Evolutionary conservation across 2,329 filamentous ascomycete genomes (phyloP), one percentile per base, ranked within the genome.

Genomic region (Cordyceps javanica): DNA sequence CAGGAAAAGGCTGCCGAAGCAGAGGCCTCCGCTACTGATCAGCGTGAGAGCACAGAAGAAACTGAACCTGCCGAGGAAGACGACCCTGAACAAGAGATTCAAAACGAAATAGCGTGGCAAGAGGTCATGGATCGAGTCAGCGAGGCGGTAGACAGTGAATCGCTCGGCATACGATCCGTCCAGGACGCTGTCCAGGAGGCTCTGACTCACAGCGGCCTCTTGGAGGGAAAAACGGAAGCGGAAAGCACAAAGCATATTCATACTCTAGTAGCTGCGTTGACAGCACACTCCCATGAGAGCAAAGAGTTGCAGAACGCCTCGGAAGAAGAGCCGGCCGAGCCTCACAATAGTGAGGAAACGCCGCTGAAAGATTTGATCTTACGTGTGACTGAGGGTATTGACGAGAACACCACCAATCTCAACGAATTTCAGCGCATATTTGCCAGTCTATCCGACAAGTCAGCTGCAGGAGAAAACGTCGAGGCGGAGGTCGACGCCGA

Each of bases 101-200:
- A 71, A 19, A 74, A 67, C 36, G 69, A 75, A 19, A 68, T 67
- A 16, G 73, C 76, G 14, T 85, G 82, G 82, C 74, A 78, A 48
- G 77, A 82, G 52, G 76, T 83, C 67, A 80, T 78, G 63, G 68
- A 71, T 28, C 79, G 76, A 67, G 79, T 83, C 14, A 80, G 83
- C 57, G 75, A 82, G 55, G 77, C 79, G 2, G 78, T 85, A 55
- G 79, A 83, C 60, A 78, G 82, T 60, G 82, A 85, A 52, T 78
- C 81, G 46, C 69, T 76, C 11, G 82, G 81, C 26, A 67, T 81
- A 30, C 73, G 73, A 6, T 73, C 75, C 9, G 77, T 84, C 16
- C 73, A 78, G 46, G 80, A 82, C 58, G 78, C 79, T 5, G 78
- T 85, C 25, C 75, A 80, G 59, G 75, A 81, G 44, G 81, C 82